phyloP scores from a whole-genome alignment of 1,139 yeast genomes.

The Kazachstania sp. region DNA sequence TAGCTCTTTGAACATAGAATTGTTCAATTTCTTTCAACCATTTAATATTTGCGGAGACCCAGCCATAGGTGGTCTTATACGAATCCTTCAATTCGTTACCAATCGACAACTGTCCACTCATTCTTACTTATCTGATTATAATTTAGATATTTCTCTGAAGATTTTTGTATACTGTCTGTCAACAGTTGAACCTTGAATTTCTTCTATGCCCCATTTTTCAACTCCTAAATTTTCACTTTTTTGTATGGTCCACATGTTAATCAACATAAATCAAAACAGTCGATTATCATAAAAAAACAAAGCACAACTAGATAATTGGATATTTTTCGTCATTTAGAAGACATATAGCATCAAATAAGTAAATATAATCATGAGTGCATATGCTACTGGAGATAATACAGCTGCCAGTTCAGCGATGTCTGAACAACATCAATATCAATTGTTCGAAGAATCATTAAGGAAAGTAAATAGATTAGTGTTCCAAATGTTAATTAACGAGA shows the following conservation, averaged over 20 bases:
- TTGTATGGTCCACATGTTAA: no score
- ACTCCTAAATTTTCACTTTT: no score
- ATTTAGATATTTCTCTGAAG: not conserved
- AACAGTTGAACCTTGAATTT: not conserved
- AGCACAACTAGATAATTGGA: no score
- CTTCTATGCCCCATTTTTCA: not conserved
- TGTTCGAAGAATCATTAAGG: slow-evolving; percentile 28
- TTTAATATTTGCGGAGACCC: slow-evolving; percentile 66
- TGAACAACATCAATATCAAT: slow-evolving; percentile 23
- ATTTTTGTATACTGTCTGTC: not conserved
- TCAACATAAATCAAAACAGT: not conserved
- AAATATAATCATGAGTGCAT: not conserved
- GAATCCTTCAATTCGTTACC: slow-evolving; percentile 76
- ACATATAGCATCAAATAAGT: not conserved
- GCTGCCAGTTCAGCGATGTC: not conserved
- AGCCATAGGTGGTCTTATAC: slow-evolving; percentile 63
- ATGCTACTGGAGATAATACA: not conserved
- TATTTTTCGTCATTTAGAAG: no score
- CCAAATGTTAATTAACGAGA: slow-evolving; percentile 55
- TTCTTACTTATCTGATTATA: slow-evolving; percentile 4
- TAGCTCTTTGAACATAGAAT: slow-evolving; percentile 76
- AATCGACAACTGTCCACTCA: slow-evolving; percentile 32
- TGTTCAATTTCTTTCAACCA: slow-evolving; percentile 74
- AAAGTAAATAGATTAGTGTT: slow-evolving; percentile 24
- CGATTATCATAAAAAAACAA: no score